Evolutionary conservation across 2,329 filamentous ascomycete species (phyloP), one percentile per base, ranked within the genome.

Genomic region (Cladosporium cucumerinum): DNA sequence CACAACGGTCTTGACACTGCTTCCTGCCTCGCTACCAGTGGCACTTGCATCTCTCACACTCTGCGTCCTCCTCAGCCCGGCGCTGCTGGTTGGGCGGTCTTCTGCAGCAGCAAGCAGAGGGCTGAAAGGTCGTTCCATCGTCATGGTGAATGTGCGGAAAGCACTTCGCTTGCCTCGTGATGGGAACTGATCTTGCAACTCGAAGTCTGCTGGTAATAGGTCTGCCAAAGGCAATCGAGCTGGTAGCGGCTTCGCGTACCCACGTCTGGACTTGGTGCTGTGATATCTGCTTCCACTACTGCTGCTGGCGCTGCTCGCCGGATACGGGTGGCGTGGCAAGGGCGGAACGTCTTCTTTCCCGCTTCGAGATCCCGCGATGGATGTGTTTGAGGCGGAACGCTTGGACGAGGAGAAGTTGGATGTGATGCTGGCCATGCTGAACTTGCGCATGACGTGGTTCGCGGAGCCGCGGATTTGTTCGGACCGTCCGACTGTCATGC

Each of bases 401-500:
- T 89, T 90, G 43, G 86, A 85, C 70, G 94, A 89, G 28, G 86
- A 85, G 73, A 96, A 93, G 57, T 89, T 89, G 69, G 86, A 89
- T 16, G 90, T 85, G 68, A 95, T 89, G 75, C 89, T 93, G 57
- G 89, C 89, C 72, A 92, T 89, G 77, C 91, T 96, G 68, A 97
- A 84, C 75, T 93, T 96, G 61, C 93, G 86, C 80, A 97, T 96
- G 73, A 97, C 86, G 0, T 91, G 91, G 39, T 91, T 92, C 14
- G 93, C 91, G n/a, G 90, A 92, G 48, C 86, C 86, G 59, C 90
- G 85, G 55, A 95, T 88, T 3, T 92, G 72, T 71, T 96, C 90
- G 79, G 80, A 87, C 76, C 75, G 86, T 76, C 79, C 87, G 77
- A 78, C 86, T 76, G 77, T 82, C 86, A 97, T 93, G 1, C 92